Conservation (phyloP, 352 stramenopile species). For the Globisporangium barbulae region DNA sequence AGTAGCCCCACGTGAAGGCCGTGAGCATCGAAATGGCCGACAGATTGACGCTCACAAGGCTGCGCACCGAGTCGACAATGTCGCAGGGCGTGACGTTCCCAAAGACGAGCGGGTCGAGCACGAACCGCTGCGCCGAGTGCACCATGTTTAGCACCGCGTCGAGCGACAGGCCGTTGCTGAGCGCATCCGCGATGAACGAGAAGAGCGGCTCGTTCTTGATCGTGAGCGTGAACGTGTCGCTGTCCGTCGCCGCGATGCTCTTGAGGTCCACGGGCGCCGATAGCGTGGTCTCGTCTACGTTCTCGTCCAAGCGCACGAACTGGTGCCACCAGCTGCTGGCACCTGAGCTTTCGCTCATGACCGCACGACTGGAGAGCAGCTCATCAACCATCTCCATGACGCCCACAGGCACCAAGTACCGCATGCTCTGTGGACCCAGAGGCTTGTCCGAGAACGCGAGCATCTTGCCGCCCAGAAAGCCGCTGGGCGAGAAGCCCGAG, state of each 20-base stretch:
- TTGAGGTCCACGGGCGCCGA: constrained; percentile 15
- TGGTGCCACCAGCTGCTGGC: constrained; percentile 22
- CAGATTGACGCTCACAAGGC: constrained; percentile 36
- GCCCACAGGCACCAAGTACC: constrained; percentile 26
- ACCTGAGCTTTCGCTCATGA: neutral
- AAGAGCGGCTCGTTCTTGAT: constrained; percentile 39
- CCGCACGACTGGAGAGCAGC: constrained; percentile 24
- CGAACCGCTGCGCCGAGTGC: constrained; percentile 28
- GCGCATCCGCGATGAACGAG: constrained; percentile 29
- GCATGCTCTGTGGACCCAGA: constrained; percentile 7
- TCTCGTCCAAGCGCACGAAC: constrained; percentile 35
- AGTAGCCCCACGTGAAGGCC: constrained; percentile 37
- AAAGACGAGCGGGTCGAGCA: constrained; percentile 21
- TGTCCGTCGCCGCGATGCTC: neutral
- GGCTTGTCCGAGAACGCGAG: constrained; percentile 16
- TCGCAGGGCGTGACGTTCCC: constrained; percentile 18
- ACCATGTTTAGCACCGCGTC: constrained; percentile 34
- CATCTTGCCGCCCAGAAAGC: constrained; percentile 19
- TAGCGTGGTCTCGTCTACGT: constrained; percentile 14
- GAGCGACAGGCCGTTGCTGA: constrained; percentile 23
- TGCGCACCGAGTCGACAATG: constrained; percentile 27
- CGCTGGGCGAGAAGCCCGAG: constrained; percentile 15
- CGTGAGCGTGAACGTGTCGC: constrained; percentile 19
- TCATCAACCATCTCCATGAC: constrained; percentile 44
- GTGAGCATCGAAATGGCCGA: constrained; percentile 32